A percentile compares a stretch with the other conserved stretches of the same genome.
These are phyloP conservation scores for Omphalea diandra DNA, from an alignment of 441 rosid species.

Conservation along the genomic window DNA sequence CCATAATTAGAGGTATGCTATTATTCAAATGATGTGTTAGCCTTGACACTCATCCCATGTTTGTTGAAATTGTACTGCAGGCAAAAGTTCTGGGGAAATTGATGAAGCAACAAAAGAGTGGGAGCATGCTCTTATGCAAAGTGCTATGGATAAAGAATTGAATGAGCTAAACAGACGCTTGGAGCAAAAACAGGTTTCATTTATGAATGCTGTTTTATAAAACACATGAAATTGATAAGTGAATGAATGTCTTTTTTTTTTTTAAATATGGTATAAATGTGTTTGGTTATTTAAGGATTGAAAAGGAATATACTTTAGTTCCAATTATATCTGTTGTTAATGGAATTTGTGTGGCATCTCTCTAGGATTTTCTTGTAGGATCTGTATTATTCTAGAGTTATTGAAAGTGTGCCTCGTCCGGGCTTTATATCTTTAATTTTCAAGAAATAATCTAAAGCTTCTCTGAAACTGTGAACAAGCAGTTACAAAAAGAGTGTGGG, in stretches of 20 bases:
- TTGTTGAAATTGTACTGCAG: slow-evolving; percentile 32
- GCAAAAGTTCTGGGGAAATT: slow-evolving; percentile 61
- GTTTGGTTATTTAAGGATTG: slow-evolving; percentile 6
- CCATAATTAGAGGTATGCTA: background rate
- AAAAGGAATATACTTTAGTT: slow-evolving; percentile 8
- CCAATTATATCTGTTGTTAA: background rate
- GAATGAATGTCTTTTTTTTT: background rate
- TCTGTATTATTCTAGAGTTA: background rate
- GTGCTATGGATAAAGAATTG: slow-evolving; percentile 91
- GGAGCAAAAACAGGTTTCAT: slow-evolving; percentile 90
- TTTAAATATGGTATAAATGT: background rate
- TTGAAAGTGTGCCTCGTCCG: background rate
- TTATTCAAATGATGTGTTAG: slow-evolving; percentile 2
- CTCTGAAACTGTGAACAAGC: background rate
- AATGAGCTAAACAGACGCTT: slow-evolving; percentile 78
- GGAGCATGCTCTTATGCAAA: slow-evolving; percentile 89
- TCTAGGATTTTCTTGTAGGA: background rate
- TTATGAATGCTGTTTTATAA: slow-evolving; percentile 18
- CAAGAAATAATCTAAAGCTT: background rate
- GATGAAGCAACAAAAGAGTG: slow-evolving; percentile 90
- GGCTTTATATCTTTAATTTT: background rate
- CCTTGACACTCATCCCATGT: slow-evolving; percentile 4
- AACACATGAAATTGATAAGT: slow-evolving; percentile 3
- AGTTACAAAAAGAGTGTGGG: background rate
- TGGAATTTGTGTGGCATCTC: background rate